phyloP scores from a whole-genome alignment of 2,329 filamentous ascomycete genomes.

The Gnomoniopsis smithogilvyi region DNA sequence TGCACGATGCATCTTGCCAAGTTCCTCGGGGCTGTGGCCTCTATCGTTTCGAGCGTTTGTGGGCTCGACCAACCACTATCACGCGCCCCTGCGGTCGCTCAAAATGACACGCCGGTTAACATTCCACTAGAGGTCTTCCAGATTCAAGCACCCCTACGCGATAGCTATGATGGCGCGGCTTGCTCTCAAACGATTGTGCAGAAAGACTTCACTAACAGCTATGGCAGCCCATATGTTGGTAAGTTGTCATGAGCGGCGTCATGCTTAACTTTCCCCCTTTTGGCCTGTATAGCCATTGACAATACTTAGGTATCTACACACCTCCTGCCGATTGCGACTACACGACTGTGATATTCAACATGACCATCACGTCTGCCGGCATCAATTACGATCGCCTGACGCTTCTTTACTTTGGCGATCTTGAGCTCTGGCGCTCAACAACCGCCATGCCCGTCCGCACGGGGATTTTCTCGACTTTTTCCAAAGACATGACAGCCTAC shows the following conservation, averaged over 20 bases:
- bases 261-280: neutral
- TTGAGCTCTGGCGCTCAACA: slow-evolving; percentile 78
- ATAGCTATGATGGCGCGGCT: slow-evolving; percentile 24
- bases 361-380: slow-evolving; percentile 68
- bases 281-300: neutral
- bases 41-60: neutral
- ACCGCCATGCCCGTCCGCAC: slow-evolving; percentile 65
- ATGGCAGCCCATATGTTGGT: slow-evolving; percentile 69
- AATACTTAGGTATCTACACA: slow-evolving; percentile 52
- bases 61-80: neutral
- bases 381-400: slow-evolving; percentile 75
- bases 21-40: neutral
- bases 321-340: slow-evolving; percentile 66
- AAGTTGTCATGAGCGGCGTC: slow-evolving; percentile 25
- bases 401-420: slow-evolving; percentile 71
- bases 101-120: slow-evolving; percentile 20
- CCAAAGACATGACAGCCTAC: slow-evolving; percentile 76
- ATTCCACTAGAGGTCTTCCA: slow-evolving; percentile 61
- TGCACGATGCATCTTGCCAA: neutral
- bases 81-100: slow-evolving; percentile 15
- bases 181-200: slow-evolving; percentile 61
- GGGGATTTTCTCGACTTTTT: slow-evolving; percentile 72
- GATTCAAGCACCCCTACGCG: slow-evolving; percentile 63
- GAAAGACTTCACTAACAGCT: slow-evolving; percentile 68
- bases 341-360: slow-evolving; percentile 73